These are phyloP conservation scores for Peniophora sp. DNA, from an alignment of 1,284 basidiomycete genomes.

Conservation along the genomic window DNA sequence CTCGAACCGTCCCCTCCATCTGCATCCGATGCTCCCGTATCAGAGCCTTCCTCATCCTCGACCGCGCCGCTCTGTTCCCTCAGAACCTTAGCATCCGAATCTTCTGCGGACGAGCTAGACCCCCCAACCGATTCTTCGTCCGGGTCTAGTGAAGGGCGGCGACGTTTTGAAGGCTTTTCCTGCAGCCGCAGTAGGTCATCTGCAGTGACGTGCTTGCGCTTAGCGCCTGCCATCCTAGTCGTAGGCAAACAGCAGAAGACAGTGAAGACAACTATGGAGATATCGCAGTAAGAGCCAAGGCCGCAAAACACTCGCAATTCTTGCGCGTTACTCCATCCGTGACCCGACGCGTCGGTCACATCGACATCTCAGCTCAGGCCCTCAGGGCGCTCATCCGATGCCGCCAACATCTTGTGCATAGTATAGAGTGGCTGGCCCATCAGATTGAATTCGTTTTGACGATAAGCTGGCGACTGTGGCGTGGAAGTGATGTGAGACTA, in stretches of 20 bases:
- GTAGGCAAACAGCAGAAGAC: too few species aligned
- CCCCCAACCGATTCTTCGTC: slow-evolving; percentile 6
- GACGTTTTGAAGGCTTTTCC: slow-evolving; percentile 20
- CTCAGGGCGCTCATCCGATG: too few species aligned
- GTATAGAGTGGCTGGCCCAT: too few species aligned
- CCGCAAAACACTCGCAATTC: too few species aligned
- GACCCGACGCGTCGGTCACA: too few species aligned
- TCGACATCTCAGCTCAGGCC: too few species aligned
- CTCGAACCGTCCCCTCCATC: background rate
- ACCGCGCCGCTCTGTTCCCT: slow-evolving; percentile 3
- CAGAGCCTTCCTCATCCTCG: slow-evolving; percentile 3
- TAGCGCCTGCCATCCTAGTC: slow-evolving; percentile 16
- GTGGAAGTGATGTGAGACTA: too few species aligned
- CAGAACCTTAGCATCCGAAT: slow-evolving; percentile 5
- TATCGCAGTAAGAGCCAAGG: too few species aligned
- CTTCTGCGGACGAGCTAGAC: background rate
- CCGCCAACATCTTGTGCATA: too few species aligned
- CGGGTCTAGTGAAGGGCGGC: slow-evolving; percentile 12
- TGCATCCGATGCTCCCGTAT: slow-evolving; percentile 1
- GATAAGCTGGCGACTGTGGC: too few species aligned
- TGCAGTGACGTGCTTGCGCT: slow-evolving; percentile 20
- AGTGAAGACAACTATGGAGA: too few species aligned
- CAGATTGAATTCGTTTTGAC: too few species aligned
- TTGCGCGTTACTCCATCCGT: slow-evolving; percentile 5
- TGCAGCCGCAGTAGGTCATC: slow-evolving; percentile 31